These are phyloP conservation scores for Achaetomium macrosporum DNA, from an alignment of 2,329 filamentous ascomycete genomes.

Conservation along the genomic window DNA sequence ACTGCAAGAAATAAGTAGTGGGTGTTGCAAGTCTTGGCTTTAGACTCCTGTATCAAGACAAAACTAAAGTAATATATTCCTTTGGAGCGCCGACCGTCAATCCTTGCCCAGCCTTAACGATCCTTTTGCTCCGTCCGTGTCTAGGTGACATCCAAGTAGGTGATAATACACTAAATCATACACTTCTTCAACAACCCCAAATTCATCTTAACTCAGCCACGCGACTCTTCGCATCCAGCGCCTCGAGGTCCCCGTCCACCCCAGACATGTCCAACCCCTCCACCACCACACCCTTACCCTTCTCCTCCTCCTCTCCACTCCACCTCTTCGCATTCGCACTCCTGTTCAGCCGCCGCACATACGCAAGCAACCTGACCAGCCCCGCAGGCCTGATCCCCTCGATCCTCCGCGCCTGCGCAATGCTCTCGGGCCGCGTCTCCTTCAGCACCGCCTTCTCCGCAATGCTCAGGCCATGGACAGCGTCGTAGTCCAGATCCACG, in stretches of 20 bases:
- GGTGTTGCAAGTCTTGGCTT: too few relatives aligned
- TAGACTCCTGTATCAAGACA: too few relatives aligned
- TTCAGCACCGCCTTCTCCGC: slow-evolving; percentile 71
- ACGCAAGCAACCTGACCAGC: slow-evolving; percentile 54
- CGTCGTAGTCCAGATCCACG: slow-evolving; percentile 66
- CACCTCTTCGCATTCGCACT: not conserved
- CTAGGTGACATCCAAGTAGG: not conserved
- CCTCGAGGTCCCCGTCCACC: slow-evolving; percentile 31
- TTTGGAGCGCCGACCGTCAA: too few relatives aligned
- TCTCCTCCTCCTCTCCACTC: not conserved
- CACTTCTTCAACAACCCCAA: not conserved
- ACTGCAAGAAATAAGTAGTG: too few relatives aligned
- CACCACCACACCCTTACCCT: not conserved
- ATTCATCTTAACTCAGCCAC: slow-evolving; percentile 30
- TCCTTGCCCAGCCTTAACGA: not conserved
- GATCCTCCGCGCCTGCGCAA: slow-evolving; percentile 82
- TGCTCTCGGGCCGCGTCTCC: slow-evolving; percentile 68
- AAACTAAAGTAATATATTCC: too few relatives aligned
- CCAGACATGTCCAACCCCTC: slow-evolving; percentile 16
- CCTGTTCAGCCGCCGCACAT: slow-evolving; percentile 38
- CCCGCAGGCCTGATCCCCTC: slow-evolving; percentile 69
- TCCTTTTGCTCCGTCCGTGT: not conserved
- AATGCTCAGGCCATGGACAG: slow-evolving; percentile 66
- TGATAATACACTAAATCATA: not conserved
- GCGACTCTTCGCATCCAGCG: slow-evolving; percentile 36